These are phyloP conservation scores for Fusarium sp. DNA, from an alignment of 2,329 filamentous ascomycete species.

Conservation along the genomic window DNA sequence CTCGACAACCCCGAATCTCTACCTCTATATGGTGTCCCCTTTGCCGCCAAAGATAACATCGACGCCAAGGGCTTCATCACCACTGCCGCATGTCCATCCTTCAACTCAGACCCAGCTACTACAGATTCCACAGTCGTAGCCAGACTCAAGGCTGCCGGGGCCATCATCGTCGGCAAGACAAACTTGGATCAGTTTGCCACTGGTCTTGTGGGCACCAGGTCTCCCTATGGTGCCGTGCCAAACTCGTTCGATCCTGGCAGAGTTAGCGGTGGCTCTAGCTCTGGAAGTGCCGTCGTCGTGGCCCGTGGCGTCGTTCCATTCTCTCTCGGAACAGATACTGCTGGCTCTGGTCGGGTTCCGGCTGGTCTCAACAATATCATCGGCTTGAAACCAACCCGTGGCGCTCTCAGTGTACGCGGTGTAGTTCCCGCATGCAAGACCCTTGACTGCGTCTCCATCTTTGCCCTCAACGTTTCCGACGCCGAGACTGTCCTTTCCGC, in stretches of 20 bases:
- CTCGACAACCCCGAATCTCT: conserved; percentile 38
- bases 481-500: conserved; percentile 61
- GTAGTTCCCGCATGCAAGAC: conserved; percentile 66
- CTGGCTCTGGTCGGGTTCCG: conserved; percentile 65
- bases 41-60: conserved; percentile 68
- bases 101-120: conserved; percentile 56
- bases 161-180: conserved; percentile 67
- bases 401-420: conserved; percentile 60
- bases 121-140: conserved; percentile 60
- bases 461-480: conserved; percentile 60
- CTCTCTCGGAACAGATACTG: conserved; percentile 66
- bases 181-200: conserved; percentile 73
- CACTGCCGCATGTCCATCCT: conserved; percentile 63
- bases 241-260: conserved; percentile 57
- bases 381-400: conserved; percentile 63
- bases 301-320: conserved; percentile 65
- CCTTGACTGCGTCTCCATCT: conserved; percentile 67
- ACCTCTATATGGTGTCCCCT: conserved; percentile 67
- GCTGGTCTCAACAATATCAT: conserved; percentile 64
- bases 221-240: conserved; percentile 66
- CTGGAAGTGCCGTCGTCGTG: conserved; percentile 66
- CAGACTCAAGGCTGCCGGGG: conserved; percentile 62
- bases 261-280: conserved; percentile 64
- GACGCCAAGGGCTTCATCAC: conserved; percentile 62
- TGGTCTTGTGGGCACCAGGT: conserved; percentile 69